These are phyloP conservation scores for Xylaria sp. DNA, from an alignment of 2,329 filamentous ascomycete genomes.

Conservation along the genomic window DNA sequence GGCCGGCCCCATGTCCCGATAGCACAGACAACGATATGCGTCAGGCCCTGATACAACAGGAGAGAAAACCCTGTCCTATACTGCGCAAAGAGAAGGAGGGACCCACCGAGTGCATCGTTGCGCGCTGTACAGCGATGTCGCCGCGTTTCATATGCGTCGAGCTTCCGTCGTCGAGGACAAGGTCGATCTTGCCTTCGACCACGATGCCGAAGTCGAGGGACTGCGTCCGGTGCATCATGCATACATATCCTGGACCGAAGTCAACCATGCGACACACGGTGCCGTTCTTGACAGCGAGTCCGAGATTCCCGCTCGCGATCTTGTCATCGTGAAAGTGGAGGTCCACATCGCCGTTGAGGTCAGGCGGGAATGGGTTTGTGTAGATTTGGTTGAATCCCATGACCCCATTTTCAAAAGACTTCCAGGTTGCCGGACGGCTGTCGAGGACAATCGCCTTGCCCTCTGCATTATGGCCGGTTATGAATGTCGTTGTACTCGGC, in stretches of 20 bases:
- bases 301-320: conserved; percentile 46
- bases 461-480: conserved; percentile 38
- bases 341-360: conserved; percentile 49
- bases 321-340: conserved; percentile 45
- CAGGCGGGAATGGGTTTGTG: conserved; percentile 48
- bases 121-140: conserved; percentile 61
- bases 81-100: background rate
- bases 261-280: conserved; percentile 54
- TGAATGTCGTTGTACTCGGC: conserved; percentile 33
- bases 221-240: conserved; percentile 58
- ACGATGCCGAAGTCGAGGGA: conserved; percentile 61
- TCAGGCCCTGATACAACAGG: background rate
- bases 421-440: conserved; percentile 37
- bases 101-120: conserved; percentile 56
- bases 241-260: conserved; percentile 50
- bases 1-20: background rate
- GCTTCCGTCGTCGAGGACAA: conserved; percentile 59
- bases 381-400: conserved; percentile 50
- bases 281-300: conserved; percentile 42
- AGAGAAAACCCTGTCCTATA: no score
- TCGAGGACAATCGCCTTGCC: conserved; percentile 46
- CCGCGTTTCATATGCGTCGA: conserved; percentile 52
- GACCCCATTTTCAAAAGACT: conserved; percentile 39
- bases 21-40: background rate
- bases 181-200: conserved; percentile 58